Conservation (phyloP, 2,329 filamentous ascomycete species). For the Chaetomium olivaceum region DNA sequence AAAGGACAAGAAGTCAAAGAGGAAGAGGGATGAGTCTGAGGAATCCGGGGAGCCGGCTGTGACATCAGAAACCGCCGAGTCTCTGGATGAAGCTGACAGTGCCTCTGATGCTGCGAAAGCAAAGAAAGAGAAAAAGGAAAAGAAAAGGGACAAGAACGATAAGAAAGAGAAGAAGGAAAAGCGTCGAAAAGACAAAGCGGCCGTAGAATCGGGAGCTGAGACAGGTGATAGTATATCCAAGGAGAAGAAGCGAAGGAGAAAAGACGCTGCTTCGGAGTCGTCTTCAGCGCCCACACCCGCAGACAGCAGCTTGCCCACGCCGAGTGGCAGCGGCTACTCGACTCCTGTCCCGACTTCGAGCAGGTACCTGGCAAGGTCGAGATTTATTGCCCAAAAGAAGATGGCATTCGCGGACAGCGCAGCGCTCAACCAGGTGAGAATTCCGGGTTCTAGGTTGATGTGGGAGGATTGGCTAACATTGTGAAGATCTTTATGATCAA, state of each 20-base stretch:
- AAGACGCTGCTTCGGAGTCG: slow-evolving; percentile 34
- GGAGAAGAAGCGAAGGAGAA: slow-evolving; percentile 45
- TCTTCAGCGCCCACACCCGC: slow-evolving; percentile 33
- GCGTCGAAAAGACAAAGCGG: slow-evolving; percentile 51
- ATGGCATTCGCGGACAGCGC: slow-evolving; percentile 78
- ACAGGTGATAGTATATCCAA: background rate
- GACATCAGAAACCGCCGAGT: slow-evolving; percentile 25
- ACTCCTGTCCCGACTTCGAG: slow-evolving; percentile 44
- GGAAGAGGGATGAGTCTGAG: slow-evolving; percentile 48
- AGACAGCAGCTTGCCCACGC: slow-evolving; percentile 48
- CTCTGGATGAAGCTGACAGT: slow-evolving; percentile 3
- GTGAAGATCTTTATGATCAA: slow-evolving; percentile 70
- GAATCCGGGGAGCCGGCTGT: slow-evolving; percentile 30
- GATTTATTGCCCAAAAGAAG: slow-evolving; percentile 87
- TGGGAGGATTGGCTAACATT: slow-evolving; percentile 28
- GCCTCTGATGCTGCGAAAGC: slow-evolving; percentile 24
- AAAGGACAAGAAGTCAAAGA: slow-evolving; percentile 49
- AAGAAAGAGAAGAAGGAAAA: slow-evolving; percentile 37
- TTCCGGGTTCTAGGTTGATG: background rate
- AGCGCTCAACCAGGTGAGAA: slow-evolving; percentile 78
- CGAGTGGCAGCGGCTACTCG: slow-evolving; percentile 43
- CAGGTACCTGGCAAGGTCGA: slow-evolving; percentile 72
- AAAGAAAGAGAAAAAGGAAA: slow-evolving; percentile 32
- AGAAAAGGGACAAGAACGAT: slow-evolving; percentile 42
- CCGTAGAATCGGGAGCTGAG: background rate